Evolutionary conservation across 352 stramenopile species (phyloP).

Genomic region (Phytophthora kernoviae): DNA sequence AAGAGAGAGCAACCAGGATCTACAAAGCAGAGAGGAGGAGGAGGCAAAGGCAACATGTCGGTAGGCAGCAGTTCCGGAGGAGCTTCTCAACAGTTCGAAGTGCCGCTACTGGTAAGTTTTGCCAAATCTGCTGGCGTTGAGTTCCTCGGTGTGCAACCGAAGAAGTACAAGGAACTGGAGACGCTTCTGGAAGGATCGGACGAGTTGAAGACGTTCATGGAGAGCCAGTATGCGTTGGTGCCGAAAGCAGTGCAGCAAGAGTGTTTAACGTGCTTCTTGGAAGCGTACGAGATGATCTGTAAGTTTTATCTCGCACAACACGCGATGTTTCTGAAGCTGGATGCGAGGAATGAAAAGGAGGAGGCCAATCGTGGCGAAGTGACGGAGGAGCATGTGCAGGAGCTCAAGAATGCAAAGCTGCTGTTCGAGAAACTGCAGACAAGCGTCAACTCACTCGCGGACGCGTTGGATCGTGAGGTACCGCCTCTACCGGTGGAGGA

Average conservation of each 20-base stretch:
- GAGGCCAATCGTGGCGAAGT: constrained; percentile 85
- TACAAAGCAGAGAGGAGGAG: constrained; percentile 24
- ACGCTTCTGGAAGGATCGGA: constrained; percentile 32
- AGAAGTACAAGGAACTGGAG: constrained; percentile 70
- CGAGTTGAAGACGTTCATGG: constrained; percentile 49
- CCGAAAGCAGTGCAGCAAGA: constrained; percentile 61
- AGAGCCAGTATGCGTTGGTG: constrained; percentile 55
- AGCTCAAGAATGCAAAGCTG: constrained; percentile 73
- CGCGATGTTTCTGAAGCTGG: constrained; percentile 89
- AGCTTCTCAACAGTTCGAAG: constrained; percentile 82
- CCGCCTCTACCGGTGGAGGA: constrained; percentile 65
- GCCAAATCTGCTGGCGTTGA: constrained; percentile 93
- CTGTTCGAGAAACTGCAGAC: constrained; percentile 89
- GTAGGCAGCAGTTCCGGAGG: constrained; percentile 11
- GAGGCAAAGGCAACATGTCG: constrained; percentile 53
- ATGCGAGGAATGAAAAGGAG: constrained; percentile 93
- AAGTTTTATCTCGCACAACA: constrained; percentile 92
- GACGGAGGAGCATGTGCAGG: constrained; percentile 70
- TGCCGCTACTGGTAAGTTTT: constrained; percentile 94
- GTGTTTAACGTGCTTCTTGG: constrained; percentile 82
- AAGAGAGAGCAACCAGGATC: constrained; percentile 45
- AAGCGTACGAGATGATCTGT: constrained; percentile 89
- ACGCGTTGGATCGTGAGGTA: constrained; percentile 80
- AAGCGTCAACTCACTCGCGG: constrained; percentile 80
- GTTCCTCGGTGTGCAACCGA: constrained; percentile 74